These are phyloP conservation scores for Cubamyces lactineus DNA, from an alignment of 768 basidiomycete species.

Conservation along the genomic window DNA sequence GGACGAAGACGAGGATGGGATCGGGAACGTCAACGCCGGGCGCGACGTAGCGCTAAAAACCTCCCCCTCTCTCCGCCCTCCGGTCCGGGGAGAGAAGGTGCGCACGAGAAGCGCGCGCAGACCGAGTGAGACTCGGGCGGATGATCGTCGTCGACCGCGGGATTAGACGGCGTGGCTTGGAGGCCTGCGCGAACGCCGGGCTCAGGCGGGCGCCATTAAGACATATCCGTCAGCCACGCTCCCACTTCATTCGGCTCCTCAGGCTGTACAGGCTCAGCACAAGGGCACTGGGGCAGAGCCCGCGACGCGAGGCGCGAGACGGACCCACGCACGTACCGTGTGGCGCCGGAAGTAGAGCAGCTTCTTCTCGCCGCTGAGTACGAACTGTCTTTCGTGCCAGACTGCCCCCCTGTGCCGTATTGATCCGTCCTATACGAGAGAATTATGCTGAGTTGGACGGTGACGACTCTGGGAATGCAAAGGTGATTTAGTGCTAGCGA, in stretches of 20 bases:
- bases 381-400: slow-evolving; percentile 98
- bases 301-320: neutral
- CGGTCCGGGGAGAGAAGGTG: no score
- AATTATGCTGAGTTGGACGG: slow-evolving; percentile 41
- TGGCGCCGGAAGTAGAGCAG: slow-evolving; percentile 90
- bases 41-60: slow-evolving; percentile 34
- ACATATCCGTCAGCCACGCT: slow-evolving; percentile 16
- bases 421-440: slow-evolving; percentile 85
- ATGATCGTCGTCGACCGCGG: slow-evolving; percentile 83
- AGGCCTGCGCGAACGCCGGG: slow-evolving; percentile 60
- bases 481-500: slow-evolving; percentile 48
- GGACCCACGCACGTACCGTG: slow-evolving; percentile 70
- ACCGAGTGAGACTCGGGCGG: slow-evolving; percentile 78
- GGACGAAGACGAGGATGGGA: slow-evolving; percentile 25
- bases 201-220: slow-evolving; percentile 6
- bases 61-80: no score
- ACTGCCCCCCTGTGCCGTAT: slow-evolving; percentile 90
- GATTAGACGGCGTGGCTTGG: slow-evolving; percentile 85
- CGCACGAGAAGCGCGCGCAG: slow-evolving; percentile 41
- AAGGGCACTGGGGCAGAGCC: no score
- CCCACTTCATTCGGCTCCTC: slow-evolving; percentile 6
- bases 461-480: slow-evolving; percentile 44
- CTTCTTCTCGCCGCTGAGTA: slow-evolving; percentile 85
- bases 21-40: slow-evolving; percentile 37
- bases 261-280: neutral